Evolutionary conservation across 78 protist genomes (phyloP).

Genomic region (Pirum gemmata): DNA sequence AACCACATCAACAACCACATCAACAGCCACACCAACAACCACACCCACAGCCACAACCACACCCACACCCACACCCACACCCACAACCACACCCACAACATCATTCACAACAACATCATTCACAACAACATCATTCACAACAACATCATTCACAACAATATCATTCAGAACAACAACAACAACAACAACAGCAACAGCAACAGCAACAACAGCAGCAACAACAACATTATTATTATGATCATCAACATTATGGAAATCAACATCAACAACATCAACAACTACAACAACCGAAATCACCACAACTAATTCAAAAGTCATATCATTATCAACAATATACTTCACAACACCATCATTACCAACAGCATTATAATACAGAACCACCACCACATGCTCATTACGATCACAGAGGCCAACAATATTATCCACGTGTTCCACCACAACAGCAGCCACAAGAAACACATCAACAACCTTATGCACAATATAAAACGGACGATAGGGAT

Average conservation of each 20-base stretch:
- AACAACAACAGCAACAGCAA: neutral
- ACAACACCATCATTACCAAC: neutral
- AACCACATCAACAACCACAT: too few relatives aligned
- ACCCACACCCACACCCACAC: too few relatives aligned
- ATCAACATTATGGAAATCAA: neutral
- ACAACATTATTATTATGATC: neutral
- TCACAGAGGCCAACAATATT: neutral
- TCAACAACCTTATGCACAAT: too few relatives aligned
- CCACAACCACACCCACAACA: too few relatives aligned
- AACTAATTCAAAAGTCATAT: too few relatives aligned
- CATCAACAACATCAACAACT: neutral
- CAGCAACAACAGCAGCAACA: neutral
- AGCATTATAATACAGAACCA: neutral
- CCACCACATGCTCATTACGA: neutral
- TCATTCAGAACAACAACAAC: neutral
- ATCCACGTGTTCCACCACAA: neutral
- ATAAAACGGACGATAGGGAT: too few relatives aligned
- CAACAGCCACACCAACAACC: too few relatives aligned
- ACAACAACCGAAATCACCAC: neutral
- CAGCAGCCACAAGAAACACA: neutral
- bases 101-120: too few relatives aligned
- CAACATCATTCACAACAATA: too few relatives aligned
- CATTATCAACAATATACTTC: too few relatives aligned
- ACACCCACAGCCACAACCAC: too few relatives aligned
- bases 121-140: too few relatives aligned